A percentile compares a stretch with the other conserved stretches of the same genome.
Evolutionary conservation across 2,329 filamentous ascomycete species (phyloP).

Genomic region (Botrytis squamosa): DNA sequence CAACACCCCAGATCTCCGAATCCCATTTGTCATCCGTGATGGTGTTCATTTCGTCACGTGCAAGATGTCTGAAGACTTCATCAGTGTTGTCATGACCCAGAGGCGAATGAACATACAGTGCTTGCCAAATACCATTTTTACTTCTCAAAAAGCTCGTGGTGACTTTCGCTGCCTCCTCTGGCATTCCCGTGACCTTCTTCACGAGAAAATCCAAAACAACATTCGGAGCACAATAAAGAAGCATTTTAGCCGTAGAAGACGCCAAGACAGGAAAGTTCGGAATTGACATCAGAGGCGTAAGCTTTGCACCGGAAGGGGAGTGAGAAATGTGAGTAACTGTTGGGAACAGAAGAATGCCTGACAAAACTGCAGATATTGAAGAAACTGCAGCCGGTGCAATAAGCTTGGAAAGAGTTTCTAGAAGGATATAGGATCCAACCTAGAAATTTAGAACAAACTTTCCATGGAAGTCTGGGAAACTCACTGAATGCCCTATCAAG

Average conservation of each 20-base stretch:
- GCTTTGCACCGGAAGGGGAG: conserved; percentile 57
- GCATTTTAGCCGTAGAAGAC: conserved; percentile 30
- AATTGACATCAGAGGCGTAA: conserved; percentile 46
- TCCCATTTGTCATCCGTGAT: conserved; percentile 61
- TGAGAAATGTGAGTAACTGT: conserved; percentile 69
- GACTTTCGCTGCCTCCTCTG: conserved; percentile 48
- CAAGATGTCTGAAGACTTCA: conserved; percentile 45
- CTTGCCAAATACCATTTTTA: conserved; percentile 58
- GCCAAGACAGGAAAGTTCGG: conserved; percentile 33
- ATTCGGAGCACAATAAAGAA: conserved; percentile 46
- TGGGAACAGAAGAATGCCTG: conserved; percentile 67
- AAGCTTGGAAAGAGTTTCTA: conserved; percentile 59
- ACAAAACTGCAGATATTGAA: conserved; percentile 33
- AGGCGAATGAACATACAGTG: conserved; percentile 41
- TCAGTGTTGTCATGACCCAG: conserved; percentile 16
- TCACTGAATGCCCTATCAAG: conserved; percentile 72
- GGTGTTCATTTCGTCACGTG: conserved; percentile 57
- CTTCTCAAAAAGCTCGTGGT: conserved; percentile 56
- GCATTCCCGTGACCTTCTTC: conserved; percentile 47
- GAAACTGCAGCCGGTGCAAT: conserved; percentile 21
- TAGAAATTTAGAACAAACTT: conserved; percentile 54
- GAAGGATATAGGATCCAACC: conserved; percentile 63
- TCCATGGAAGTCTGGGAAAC: conserved; percentile 65
- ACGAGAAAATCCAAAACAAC: conserved; percentile 47
- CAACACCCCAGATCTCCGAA: conserved; percentile 56